A percentile compares a stretch with the other conserved stretches of the same genome.
Conservation (phyloP, 2,329 filamentous ascomycete genomes). For the Chrysoporthe deuterocubensis region DNA sequence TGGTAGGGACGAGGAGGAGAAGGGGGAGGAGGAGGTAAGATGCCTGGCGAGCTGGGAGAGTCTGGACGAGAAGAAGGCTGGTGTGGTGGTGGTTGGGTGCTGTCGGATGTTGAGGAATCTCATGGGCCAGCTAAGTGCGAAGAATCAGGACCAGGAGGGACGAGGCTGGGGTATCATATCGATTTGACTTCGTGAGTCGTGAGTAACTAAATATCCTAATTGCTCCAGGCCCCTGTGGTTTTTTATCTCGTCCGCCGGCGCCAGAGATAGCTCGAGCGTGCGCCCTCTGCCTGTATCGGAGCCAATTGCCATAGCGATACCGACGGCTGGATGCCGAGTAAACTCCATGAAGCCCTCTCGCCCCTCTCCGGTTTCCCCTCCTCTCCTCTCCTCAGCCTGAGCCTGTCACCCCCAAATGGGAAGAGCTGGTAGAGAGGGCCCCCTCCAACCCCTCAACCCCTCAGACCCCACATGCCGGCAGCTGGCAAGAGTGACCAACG, state of each 20-base stretch:
- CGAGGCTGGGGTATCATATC: constrained; percentile 12
- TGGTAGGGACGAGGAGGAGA: neutral
- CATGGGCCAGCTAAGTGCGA: constrained; percentile 7
- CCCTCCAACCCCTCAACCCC: constrained; percentile 16
- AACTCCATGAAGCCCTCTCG: constrained; percentile 26
- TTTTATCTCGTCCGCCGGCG: neutral
- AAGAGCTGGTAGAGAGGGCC: neutral
- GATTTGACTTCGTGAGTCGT: neutral
- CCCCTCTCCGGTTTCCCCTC: neutral
- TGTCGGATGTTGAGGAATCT: constrained; percentile 23
- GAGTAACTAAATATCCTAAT: neutral
- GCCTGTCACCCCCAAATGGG: neutral
- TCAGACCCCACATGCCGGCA: constrained; percentile 1
- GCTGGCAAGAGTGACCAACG: constrained; percentile 7
- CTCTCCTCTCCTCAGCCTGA: too few relatives aligned
- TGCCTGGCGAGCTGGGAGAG: constrained; percentile 26
- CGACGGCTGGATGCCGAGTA: constrained; percentile 25
- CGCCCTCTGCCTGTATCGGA: too few relatives aligned
- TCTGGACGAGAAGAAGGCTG: constrained; percentile 15
- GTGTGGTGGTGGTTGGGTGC: constrained; percentile 4
- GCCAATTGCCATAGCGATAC: neutral
- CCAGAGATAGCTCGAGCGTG: neutral
- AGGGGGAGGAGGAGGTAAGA: constrained; percentile 10
- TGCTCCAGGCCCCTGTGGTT: neutral
- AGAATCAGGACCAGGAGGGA: neutral